Evolutionary conservation across 352 stramenopile species (phyloP).

Genomic region (Pythium diclinum): DNA sequence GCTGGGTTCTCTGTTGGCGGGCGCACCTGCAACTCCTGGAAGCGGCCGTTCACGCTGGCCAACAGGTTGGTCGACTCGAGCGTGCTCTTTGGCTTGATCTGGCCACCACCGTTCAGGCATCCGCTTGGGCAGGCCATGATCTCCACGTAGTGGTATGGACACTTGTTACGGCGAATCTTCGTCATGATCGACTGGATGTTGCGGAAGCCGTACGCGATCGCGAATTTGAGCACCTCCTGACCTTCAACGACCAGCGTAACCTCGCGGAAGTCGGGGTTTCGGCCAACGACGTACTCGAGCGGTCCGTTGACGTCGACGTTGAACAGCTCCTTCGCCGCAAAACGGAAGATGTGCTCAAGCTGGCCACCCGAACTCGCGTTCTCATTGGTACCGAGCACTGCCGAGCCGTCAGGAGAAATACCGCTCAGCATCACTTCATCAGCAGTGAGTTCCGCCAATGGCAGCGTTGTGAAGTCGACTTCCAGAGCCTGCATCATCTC

Average conservation of each 20-base stretch:
- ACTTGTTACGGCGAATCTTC: conserved; percentile 88
- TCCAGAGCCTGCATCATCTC: conserved; percentile 57
- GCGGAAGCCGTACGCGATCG: conserved; percentile 95
- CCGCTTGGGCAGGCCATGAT: conserved; percentile 98
- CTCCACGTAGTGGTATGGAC: conserved; percentile 96
- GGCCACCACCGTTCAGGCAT: conserved; percentile 96
- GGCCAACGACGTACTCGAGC: conserved; percentile 82
- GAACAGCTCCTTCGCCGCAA: conserved; percentile 88
- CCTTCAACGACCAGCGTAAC: conserved; percentile 70
- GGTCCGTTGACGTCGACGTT: conserved; percentile 77
- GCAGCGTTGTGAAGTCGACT: conserved; percentile 64
- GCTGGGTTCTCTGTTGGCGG: conserved; percentile 62
- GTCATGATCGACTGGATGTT: conserved; percentile 96
- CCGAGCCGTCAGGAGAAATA: conserved; percentile 48
- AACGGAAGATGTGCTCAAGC: conserved; percentile 91
- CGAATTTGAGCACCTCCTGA: conserved; percentile 90
- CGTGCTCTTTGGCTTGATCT: conserved; percentile 81
- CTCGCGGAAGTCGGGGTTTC: conserved; percentile 90
- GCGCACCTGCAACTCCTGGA: conserved; percentile 63
- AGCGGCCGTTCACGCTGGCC: conserved; percentile 57
- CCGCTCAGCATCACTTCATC: conserved; percentile 76
- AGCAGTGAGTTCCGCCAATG: conserved; percentile 53
- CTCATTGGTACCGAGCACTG: conserved; percentile 55
- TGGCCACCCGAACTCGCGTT: conserved; percentile 86
- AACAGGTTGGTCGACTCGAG: conserved; percentile 55